Percentiles rank a stretch among this genome's conserved stretches.
phyloP scores from a whole-genome alignment of 192 early-diverging fungal species.

The Chytriomyces sp. region DNA sequence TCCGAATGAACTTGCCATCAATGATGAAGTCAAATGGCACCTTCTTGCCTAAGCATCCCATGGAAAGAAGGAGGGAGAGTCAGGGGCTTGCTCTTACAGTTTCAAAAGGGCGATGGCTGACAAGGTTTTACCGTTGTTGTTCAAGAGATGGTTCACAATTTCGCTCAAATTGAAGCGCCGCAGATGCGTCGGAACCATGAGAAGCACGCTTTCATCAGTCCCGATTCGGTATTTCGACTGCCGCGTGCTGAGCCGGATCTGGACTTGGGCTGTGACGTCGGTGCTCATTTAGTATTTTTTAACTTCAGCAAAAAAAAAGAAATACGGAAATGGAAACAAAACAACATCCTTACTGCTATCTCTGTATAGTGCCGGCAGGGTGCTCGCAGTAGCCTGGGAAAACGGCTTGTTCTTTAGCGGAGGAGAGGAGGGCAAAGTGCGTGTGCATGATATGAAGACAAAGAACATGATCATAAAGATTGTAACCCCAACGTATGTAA shows the following conservation, averaged over 20 bases:
- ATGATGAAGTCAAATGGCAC: conserved; percentile 93
- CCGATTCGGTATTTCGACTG: conserved; percentile 72
- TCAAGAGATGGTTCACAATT: conserved; percentile 91
- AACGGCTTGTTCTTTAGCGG: conserved; percentile 69
- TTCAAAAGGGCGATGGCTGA: conserved; percentile 29
- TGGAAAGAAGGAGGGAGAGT: neutral
- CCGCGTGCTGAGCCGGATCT: conserved; percentile 83
- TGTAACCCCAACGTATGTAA: neutral
- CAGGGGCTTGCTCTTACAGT: neutral
- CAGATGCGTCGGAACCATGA: conserved; percentile 75
- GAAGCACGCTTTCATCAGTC: conserved; percentile 81
- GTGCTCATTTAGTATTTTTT: too few species aligned
- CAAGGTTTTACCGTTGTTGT: conserved; percentile 30
- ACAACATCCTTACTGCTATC: too few species aligned
- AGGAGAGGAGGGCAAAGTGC: conserved; percentile 75
- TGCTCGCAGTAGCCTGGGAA: conserved; percentile 76
- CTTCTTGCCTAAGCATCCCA: conserved; percentile 63
- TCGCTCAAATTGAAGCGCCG: conserved; percentile 89
- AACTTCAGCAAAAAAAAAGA: too few species aligned
- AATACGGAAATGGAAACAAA: too few species aligned
- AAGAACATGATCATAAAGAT: neutral
- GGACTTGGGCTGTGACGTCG: conserved; percentile 31
- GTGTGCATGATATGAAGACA: conserved; percentile 50
- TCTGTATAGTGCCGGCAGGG: too few species aligned
- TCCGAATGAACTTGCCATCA: conserved; percentile 87